phyloP scores from a whole-genome alignment of 2,329 filamentous ascomycete species.

The Trichoderma simmonsii region DNA sequence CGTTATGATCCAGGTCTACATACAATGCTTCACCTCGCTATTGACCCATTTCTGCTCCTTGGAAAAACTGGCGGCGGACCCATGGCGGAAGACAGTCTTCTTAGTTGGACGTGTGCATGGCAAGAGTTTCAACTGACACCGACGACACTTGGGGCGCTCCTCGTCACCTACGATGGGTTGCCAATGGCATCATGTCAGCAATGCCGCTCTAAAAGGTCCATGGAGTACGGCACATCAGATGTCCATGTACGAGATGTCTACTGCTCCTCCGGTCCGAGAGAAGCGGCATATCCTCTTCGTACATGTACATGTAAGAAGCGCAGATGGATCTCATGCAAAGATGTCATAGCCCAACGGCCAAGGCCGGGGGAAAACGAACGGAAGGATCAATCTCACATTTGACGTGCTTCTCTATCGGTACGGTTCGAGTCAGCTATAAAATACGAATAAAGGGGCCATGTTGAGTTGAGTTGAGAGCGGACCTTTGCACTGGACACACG shows the following conservation, averaged over 20 bases:
- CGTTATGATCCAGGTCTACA: slow-evolving; percentile 17
- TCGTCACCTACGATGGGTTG: slow-evolving; percentile 34
- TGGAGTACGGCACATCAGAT: neutral
- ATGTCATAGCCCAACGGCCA: neutral
- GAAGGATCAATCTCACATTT: slow-evolving; percentile 30
- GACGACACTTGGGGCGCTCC: slow-evolving; percentile 35
- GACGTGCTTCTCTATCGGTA: slow-evolving; percentile 33
- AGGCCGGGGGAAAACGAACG: neutral
- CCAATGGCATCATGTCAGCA: slow-evolving; percentile 3
- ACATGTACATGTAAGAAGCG: neutral
- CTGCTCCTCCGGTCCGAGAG: neutral
- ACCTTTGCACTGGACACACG: slow-evolving; percentile 38
- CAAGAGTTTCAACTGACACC: slow-evolving; percentile 34
- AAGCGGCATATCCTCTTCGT: neutral
- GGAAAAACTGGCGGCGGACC: slow-evolving; percentile 32
- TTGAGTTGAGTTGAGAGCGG: neutral
- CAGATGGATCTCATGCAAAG: neutral
- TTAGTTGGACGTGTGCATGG: slow-evolving; percentile 34
- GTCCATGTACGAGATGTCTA: neutral
- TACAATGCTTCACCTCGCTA: slow-evolving; percentile 35
- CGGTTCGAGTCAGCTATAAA: neutral
- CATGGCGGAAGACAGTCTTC: slow-evolving; percentile 38
- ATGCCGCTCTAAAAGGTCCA: neutral
- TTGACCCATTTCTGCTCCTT: slow-evolving; percentile 38
- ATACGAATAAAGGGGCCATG: neutral